Evolutionary conservation across 2,329 filamentous ascomycete genomes (phyloP).

Genomic region (Penicillium sumatraense): DNA sequence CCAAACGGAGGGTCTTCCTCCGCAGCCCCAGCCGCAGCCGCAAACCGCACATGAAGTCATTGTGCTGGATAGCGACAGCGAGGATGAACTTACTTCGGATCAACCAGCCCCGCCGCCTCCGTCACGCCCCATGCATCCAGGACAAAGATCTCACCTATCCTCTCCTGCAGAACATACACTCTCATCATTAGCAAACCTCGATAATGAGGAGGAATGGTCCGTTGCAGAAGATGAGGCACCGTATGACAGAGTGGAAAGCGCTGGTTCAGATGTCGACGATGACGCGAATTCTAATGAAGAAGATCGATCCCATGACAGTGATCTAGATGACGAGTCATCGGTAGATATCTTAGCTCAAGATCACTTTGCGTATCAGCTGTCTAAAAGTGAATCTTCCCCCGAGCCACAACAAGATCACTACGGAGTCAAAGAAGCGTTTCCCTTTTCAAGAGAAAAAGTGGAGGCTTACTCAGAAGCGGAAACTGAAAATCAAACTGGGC

Average conservation of each 20-base stretch:
- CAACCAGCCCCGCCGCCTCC: neutral
- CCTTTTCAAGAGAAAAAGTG: neutral
- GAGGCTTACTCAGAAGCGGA: neutral
- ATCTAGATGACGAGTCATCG: conserved; percentile 22
- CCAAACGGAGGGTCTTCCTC: conserved; percentile 8
- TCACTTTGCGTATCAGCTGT: conserved; percentile 7
- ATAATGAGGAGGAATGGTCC: conserved; percentile 4
- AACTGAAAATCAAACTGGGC: neutral
- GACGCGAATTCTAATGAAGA: neutral
- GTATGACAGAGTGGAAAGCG: conserved; percentile 2
- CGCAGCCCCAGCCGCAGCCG: conserved; percentile 2
- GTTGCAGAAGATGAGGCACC: conserved; percentile 4
- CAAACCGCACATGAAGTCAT: conserved; percentile 41
- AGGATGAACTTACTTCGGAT: conserved; percentile 36
- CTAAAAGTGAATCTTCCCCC: neutral
- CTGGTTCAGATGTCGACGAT: conserved; percentile 2
- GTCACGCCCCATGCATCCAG: neutral
- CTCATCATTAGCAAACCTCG: neutral
- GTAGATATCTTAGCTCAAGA: conserved; percentile 14
- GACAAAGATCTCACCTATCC: neutral
- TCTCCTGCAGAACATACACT: neutral
- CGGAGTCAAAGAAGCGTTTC: neutral
- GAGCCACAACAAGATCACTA: neutral
- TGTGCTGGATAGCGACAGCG: conserved; percentile 48
- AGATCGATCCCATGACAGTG: conserved; percentile 22